Evolutionary conservation across 2,329 filamentous ascomycete species (phyloP).

Genomic region (Colletotrichum horii): DNA sequence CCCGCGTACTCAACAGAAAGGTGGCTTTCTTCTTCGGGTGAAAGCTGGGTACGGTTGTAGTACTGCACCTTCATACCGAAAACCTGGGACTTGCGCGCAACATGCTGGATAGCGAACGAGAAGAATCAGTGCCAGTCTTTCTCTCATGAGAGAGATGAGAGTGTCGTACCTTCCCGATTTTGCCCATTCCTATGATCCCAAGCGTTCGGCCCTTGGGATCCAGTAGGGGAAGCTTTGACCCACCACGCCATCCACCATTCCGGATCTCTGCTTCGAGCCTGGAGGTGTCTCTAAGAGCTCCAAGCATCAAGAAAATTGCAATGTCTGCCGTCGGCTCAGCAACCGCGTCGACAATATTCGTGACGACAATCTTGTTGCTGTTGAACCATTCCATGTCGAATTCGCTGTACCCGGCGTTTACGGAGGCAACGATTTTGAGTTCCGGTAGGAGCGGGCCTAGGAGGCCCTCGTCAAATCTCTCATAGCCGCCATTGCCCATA

Average conservation of each 20-base stretch:
- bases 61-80: not conserved
- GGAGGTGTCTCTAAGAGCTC: not conserved
- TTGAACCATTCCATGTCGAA: not conserved
- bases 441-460: not conserved
- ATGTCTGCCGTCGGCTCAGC: not conserved
- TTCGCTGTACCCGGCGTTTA: not conserved
- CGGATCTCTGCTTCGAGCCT: not conserved
- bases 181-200: not conserved
- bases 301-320: not conserved
- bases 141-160: not conserved
- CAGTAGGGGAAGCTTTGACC: not conserved
- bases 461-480: not conserved
- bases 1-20: not conserved
- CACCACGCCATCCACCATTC: not conserved
- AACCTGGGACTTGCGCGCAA: not conserved
- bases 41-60: fast-evolving
- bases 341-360: fast-evolving
- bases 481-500: not conserved
- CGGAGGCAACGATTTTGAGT: not conserved
- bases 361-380: fast-evolving
- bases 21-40: not conserved
- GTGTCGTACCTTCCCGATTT: not conserved
- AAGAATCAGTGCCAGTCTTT: not conserved
- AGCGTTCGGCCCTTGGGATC: not conserved
- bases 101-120: not conserved